Evolutionary conservation across 768 basidiomycete genomes (phyloP).

Genomic region (Mycena vitilis): DNA sequence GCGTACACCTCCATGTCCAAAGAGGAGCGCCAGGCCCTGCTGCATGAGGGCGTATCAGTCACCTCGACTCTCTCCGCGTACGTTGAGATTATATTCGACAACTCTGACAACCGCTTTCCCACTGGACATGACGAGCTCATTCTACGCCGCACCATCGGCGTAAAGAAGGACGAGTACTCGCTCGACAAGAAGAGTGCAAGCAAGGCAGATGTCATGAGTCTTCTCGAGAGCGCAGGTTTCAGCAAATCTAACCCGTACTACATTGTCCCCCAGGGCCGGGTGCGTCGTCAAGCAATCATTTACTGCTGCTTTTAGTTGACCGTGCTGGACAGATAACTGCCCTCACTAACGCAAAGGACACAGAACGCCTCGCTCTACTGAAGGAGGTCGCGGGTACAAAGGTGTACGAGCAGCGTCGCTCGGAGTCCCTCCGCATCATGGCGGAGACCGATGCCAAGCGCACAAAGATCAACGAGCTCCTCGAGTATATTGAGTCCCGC

Average conservation of each 20-base stretch:
- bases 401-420: constrained; percentile 94
- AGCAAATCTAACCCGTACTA: constrained; percentile 99
- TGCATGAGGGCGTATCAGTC: constrained; percentile 93
- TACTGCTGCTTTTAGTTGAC: not conserved
- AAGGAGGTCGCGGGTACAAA: constrained; percentile 99
- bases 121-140: constrained; percentile 90
- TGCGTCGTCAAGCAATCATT: constrained; percentile 53
- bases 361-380: constrained; percentile 91
- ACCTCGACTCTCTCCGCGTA: constrained; percentile 93
- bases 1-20: constrained; percentile 96
- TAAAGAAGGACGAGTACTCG: constrained; percentile 99
- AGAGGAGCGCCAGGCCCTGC: constrained; percentile 91
- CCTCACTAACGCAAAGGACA: constrained; percentile 96
- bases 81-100: constrained; percentile 97
- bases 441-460: constrained; percentile 95
- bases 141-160: constrained; percentile 92
- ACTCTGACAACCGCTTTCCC: constrained; percentile 92
- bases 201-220: constrained; percentile 98
- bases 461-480: constrained; percentile 88
- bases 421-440: constrained; percentile 97
- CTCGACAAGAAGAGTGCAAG: constrained; percentile 94
- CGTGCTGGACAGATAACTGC: constrained; percentile 82
- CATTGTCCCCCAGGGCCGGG: constrained; percentile 97
- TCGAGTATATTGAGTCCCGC: constrained; percentile 91
- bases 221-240: constrained; percentile 97